Evolutionary conservation across 306 rosid species (phyloP), one percentile per base, ranked within the genome.

Genomic region (Cicer chorassanicum): DNA sequence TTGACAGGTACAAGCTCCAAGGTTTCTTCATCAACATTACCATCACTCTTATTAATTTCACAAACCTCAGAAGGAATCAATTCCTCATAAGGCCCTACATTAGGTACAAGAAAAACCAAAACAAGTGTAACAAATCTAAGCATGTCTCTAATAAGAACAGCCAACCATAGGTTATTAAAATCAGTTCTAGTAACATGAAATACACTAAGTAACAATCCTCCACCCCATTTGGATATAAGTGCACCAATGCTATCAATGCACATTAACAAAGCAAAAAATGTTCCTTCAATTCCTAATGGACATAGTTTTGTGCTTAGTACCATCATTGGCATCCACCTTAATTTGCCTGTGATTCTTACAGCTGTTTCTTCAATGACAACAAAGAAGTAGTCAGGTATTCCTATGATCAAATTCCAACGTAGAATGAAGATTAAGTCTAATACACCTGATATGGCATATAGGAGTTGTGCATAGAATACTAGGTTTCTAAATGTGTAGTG

Each of bases 281-380:
- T 88, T 51, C 97, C 97, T 74, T 89, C 97, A 24, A 92, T 92
- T 45, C 97, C 97, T 0, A 78, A 3, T 14, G 90, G 91, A 71
- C 98, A 90, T 2, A 92, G 82, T 68, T 85, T 86, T 18, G 90
- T 83, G 82, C 92, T 89, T 40, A 89, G 48, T 1, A 92, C 92
- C 63, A 92, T 75, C 96, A 92, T 86, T 0, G 89, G 92, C 90
- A 84, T 90, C 96, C 96, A 90, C 44, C 88, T 83, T 51, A 88
- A 73, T 63, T 83, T 84, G 61, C 82, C 7, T 18, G 86, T 70
- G 56, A 88, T 78, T 61, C 82, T 73, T 15, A 83, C 19, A 2
- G 88, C 76, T 0, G 87, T 68, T 80, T 90, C 96, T 81, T 90
- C 96, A 2, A 86, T 46, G 21, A 92, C 56, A 0, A 90, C 89